phyloP scores from a whole-genome alignment of 202 grass and related monocot genomes.

The Dendrocalamus latiflorus region DNA sequence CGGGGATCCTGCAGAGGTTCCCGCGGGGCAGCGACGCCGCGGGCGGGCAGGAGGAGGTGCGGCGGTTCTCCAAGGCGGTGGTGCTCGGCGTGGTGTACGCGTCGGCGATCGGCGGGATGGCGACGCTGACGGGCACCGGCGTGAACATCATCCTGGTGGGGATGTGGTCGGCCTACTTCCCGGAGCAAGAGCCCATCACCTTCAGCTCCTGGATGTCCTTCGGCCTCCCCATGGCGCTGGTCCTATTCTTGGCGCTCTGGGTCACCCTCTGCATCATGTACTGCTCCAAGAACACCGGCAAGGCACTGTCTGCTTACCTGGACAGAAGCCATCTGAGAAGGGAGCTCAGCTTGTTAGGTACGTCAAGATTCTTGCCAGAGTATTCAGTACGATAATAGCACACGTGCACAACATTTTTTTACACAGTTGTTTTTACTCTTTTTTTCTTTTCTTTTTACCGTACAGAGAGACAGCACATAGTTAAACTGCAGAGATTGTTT shows the following conservation, averaged over 20 bases:
- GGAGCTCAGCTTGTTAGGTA: conserved; percentile 72
- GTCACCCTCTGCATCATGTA: conserved; percentile 59
- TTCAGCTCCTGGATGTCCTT: conserved; percentile 92
- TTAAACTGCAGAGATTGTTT: not conserved
- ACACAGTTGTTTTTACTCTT: too few relatives aligned
- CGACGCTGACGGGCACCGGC: conserved; percentile 78
- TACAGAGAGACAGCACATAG: not conserved
- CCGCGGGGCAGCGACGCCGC: conserved; percentile 8
- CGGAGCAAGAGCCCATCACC: conserved; percentile 59
- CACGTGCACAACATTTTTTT: not conserved
- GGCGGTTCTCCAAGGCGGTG: conserved; percentile 54
- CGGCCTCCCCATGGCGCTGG: conserved; percentile 62
- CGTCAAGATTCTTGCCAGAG: not conserved
- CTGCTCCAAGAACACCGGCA: conserved; percentile 56
- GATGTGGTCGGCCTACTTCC: conserved; percentile 80
- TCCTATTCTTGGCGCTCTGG: conserved; percentile 64
- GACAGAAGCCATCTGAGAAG: conserved; percentile 64
- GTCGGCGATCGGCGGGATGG: conserved; percentile 67
- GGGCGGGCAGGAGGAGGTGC: conserved; percentile 27
- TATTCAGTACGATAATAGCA: not conserved
- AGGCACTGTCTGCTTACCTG: conserved; percentile 60
- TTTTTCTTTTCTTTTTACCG: too few relatives aligned
- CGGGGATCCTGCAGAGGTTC: conserved; percentile 65
- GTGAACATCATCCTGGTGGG: conserved; percentile 90
- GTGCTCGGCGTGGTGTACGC: conserved; percentile 89